A percentile compares a stretch with the other conserved stretches of the same genome.
Evolutionary conservation across 177 flowering plant genomes (phyloP).

Genomic region (Vitis hybrid): DNA sequence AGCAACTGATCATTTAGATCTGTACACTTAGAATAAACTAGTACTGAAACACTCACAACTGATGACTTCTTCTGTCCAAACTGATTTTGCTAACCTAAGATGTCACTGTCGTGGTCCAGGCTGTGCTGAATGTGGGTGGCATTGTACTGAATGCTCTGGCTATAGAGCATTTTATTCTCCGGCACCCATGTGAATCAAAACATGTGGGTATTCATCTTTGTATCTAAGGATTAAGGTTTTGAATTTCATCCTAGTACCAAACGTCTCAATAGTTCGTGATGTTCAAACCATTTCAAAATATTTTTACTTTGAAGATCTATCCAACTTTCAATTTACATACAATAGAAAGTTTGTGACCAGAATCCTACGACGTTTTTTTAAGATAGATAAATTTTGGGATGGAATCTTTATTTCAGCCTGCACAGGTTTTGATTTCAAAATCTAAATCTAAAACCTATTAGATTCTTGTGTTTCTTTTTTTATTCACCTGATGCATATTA

Average conservation of each 20-base stretch:
- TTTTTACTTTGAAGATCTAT: background rate
- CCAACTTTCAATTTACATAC: background rate
- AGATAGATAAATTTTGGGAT: background rate
- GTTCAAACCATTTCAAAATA: background rate
- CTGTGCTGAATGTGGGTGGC: slow-evolving; percentile 83
- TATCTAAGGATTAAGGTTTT: background rate
- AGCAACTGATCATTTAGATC: no score
- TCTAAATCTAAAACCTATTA: background rate
- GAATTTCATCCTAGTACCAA: background rate
- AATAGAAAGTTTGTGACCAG: background rate
- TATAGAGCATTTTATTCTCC: slow-evolving; percentile 88
- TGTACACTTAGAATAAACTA: no score
- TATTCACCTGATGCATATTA: slow-evolving; percentile 9
- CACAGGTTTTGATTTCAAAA: no score
- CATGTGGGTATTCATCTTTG: slow-evolving; percentile 37
- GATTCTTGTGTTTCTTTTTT: background rate
- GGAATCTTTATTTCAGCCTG: no score
- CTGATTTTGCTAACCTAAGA: slow-evolving; percentile 5
- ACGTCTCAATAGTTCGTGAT: background rate
- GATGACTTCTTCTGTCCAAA: no score
- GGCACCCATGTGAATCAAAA: slow-evolving; percentile 59
- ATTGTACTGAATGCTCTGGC: slow-evolving; percentile 80
- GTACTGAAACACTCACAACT: no score
- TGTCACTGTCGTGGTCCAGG: slow-evolving; percentile 39
- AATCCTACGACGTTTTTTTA: background rate